These are phyloP conservation scores for Neurospora intermedia DNA, from an alignment of 495 filamentous ascomycete species.

Conservation along the genomic window DNA sequence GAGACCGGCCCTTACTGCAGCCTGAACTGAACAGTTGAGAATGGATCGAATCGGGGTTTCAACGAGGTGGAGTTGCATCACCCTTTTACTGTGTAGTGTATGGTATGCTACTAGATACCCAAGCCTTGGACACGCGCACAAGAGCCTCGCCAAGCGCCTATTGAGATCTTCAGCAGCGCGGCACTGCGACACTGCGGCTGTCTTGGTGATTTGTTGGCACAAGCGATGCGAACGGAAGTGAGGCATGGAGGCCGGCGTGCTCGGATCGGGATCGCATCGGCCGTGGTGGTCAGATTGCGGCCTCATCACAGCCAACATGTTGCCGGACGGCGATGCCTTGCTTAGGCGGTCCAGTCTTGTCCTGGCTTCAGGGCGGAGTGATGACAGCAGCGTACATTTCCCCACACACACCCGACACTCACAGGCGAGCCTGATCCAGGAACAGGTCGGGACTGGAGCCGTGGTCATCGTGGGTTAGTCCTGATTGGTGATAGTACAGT, in stretches of 20 bases:
- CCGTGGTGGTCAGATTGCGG: neutral
- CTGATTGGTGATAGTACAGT: neutral
- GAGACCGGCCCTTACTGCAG: neutral
- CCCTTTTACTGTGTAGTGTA: neutral
- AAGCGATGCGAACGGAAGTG: neutral
- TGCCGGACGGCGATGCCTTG: neutral
- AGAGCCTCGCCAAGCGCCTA: neutral
- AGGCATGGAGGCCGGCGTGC: neutral
- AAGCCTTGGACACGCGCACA: neutral
- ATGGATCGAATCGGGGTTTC: neutral
- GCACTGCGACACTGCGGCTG: neutral
- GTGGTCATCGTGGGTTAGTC: neutral
- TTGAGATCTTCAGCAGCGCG: neutral
- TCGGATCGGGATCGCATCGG: neutral
- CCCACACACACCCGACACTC: neutral
- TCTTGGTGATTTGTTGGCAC: neutral
- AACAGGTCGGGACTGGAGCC: neutral
- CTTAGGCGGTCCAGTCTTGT: neutral
- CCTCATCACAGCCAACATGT: neutral
- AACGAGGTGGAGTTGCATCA: neutral
- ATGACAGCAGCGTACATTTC: neutral
- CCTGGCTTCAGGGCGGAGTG: neutral
- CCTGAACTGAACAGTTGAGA: neutral
- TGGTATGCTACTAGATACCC: neutral
- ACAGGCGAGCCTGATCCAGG: neutral